Percentiles rank a stretch among this genome's conserved stretches.
Conservation (phyloP, 2,329 filamentous ascomycete genomes). For the Pseudogymnoascus destructans region DNA sequence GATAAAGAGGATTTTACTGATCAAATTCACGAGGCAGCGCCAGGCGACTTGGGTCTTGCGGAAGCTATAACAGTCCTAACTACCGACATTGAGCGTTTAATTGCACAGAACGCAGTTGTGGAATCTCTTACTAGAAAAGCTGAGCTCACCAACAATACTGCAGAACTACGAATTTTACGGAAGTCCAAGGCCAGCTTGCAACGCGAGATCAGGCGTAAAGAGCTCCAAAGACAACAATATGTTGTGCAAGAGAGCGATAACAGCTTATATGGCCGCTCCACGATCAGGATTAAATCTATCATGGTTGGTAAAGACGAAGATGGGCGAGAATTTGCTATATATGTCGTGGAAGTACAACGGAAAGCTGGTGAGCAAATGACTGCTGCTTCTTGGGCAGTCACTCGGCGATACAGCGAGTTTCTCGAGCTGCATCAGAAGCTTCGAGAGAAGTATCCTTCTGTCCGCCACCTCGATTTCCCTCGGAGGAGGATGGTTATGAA, state of each 20-base stretch:
- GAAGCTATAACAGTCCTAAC: conserved; percentile 86
- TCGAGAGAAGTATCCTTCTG: conserved; percentile 71
- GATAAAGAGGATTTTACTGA: conserved; percentile 52
- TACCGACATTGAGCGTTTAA: conserved; percentile 78
- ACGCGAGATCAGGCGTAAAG: conserved; percentile 83
- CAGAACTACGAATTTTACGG: conserved; percentile 77
- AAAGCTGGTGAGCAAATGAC: conserved; percentile 92
- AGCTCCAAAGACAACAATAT: conserved; percentile 92
- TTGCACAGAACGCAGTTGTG: conserved; percentile 78
- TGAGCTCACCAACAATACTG: conserved; percentile 91
- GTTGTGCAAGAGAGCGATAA: conserved; percentile 97
- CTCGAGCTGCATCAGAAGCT: conserved; percentile 88
- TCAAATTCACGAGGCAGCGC: conserved; percentile 84
- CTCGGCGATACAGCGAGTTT: conserved; percentile 92
- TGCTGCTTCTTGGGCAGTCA: conserved; percentile 85
- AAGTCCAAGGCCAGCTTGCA: conserved; percentile 92
- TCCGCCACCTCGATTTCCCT: conserved; percentile 83
- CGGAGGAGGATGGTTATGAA: conserved; percentile 90
- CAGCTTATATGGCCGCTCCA: conserved; percentile 84
- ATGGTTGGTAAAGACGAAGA: conserved; percentile 87
- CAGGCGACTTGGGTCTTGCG: conserved; percentile 81
- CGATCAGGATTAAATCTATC: conserved; percentile 79
- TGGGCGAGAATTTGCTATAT: conserved; percentile 84
- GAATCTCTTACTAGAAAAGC: conserved; percentile 88
- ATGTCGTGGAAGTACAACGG: conserved; percentile 81